Conservation (phyloP, 805 yeast species). For the Metschnikowia reukaufii region DNA sequence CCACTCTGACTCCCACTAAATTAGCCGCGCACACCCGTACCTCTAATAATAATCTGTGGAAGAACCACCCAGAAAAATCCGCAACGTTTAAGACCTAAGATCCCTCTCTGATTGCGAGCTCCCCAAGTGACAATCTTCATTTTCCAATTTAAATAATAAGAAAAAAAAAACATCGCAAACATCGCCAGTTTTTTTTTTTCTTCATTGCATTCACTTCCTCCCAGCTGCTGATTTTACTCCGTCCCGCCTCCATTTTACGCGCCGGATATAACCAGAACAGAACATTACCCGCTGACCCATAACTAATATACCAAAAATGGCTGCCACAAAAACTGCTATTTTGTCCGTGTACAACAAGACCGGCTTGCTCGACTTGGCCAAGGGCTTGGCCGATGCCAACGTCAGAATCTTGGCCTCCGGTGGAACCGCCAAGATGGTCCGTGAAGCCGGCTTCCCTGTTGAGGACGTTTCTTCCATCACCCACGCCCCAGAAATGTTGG, state of each 20-base stretch:
- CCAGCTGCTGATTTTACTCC: neutral
- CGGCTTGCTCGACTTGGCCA: constrained; percentile 92
- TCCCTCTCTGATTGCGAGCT: constrained; percentile 5
- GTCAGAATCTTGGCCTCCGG: constrained; percentile 96
- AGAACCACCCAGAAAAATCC: constrained; percentile 2
- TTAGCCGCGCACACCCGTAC: constrained; percentile 14
- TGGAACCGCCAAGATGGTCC: constrained; percentile 90
- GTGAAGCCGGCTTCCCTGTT: constrained; percentile 98
- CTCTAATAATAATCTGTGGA: constrained; percentile 1
- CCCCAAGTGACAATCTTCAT: constrained; percentile 1
- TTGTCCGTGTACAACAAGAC: constrained; percentile 97
- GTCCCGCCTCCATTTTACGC: no score
- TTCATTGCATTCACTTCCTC: neutral
- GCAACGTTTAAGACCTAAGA: constrained; percentile 5
- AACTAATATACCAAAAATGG: constrained; percentile 22
- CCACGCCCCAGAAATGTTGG: constrained; percentile 98
- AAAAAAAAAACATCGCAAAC: neutral
- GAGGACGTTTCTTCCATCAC: constrained; percentile 94
- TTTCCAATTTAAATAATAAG: neutral
- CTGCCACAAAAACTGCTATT: constrained; percentile 80
- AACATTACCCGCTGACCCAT: neutral
- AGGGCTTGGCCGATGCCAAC: constrained; percentile 84
- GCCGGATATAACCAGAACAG: neutral
- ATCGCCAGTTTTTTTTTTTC: neutral
- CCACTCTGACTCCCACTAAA: constrained; percentile 12